Percentiles rank a stretch among this genome's conserved stretches.
Evolutionary conservation across 164 flowering plant genomes (phyloP).

Genomic region (Litsea cubeba): DNA sequence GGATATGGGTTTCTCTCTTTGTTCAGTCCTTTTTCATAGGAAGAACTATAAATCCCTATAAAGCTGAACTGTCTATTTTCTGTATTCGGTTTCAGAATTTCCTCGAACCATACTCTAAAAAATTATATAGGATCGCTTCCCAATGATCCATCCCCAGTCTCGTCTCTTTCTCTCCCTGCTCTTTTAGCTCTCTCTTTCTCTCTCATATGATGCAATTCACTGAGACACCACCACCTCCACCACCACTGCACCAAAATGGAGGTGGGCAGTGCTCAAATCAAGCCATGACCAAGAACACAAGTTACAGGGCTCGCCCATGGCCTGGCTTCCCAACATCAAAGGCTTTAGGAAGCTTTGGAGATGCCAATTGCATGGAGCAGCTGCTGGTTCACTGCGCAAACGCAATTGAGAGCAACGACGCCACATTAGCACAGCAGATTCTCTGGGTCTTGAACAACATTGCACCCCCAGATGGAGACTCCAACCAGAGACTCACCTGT

Average conservation of each 20-base stretch:
- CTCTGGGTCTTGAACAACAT: slow-evolving; percentile 94
- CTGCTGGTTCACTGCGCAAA: slow-evolving; percentile 88
- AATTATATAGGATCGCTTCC: slow-evolving; percentile 35
- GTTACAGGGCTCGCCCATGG: slow-evolving; percentile 40
- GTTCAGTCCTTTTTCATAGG: slow-evolving; percentile 39
- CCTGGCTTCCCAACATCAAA: slow-evolving; percentile 50
- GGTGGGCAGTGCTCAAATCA: slow-evolving; percentile 22
- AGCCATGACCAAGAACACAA: slow-evolving; percentile 40
- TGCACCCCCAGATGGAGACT: slow-evolving; percentile 87
- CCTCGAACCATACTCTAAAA: slow-evolving; percentile 12
- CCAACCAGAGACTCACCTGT: slow-evolving; percentile 75
- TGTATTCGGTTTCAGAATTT: slow-evolving; percentile 33
- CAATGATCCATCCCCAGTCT: slow-evolving; percentile 48
- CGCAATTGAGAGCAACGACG: slow-evolving; percentile 84
- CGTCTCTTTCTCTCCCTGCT: slow-evolving; percentile 34
- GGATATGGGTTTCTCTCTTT: slow-evolving; percentile 21
- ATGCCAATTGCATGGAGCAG: slow-evolving; percentile 91
- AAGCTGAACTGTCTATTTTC: slow-evolving; percentile 55
- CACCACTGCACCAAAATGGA: slow-evolving; percentile 29
- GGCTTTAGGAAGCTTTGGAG: slow-evolving; percentile 43
- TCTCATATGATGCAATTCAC: slow-evolving; percentile 66
- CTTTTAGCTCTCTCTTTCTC: neutral
- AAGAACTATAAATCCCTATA: slow-evolving; percentile 24
- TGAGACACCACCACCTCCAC: slow-evolving; percentile 38
- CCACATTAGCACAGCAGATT: slow-evolving; percentile 85